These are phyloP conservation scores for Heterobasidion occidentale DNA, from an alignment of 1,284 basidiomycete genomes.

Conservation along the genomic window DNA sequence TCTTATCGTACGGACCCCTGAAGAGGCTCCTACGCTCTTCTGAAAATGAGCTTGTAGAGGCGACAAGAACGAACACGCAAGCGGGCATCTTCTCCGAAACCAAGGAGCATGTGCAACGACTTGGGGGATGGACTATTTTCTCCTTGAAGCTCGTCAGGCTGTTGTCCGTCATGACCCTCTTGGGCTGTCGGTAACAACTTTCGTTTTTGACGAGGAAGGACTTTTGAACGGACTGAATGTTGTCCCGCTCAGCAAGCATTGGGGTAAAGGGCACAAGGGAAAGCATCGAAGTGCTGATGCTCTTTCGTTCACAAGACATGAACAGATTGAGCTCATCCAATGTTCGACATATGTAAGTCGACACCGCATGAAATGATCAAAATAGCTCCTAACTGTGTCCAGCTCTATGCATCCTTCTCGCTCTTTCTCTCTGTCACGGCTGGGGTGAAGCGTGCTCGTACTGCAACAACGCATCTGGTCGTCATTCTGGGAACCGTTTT, in stretches of 20 bases:
- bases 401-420: conserved; percentile 18
- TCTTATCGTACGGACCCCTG: conserved; percentile 2
- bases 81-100: conserved; percentile 5
- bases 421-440: conserved; percentile 14
- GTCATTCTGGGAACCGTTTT: conserved; percentile 32
- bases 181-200: conserved; percentile 13
- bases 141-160: conserved; percentile 16
- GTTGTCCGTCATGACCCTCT: conserved; percentile 10
- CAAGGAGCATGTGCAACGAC: conserved; percentile 3
- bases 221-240: not conserved
- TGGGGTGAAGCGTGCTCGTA: conserved; percentile 2
- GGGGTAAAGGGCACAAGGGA: not conserved
- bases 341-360: conserved; percentile 16
- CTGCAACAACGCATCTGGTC: conserved; percentile 17
- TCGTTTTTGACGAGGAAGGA: conserved; percentile 7
- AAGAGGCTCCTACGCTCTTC: not conserved
- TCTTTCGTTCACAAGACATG: conserved; percentile 4
- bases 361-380: not conserved
- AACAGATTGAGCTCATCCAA: conserved; percentile 11
- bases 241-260: conserved; percentile 1
- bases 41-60: not conserved
- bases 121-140: conserved; percentile 18
- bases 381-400: not conserved
- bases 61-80: not conserved
- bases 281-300: conserved; percentile 1